Evolutionary conservation across 345 rosid genomes (phyloP), one percentile per base, ranked within the genome.

Genomic region (Moringa oleifera): DNA sequence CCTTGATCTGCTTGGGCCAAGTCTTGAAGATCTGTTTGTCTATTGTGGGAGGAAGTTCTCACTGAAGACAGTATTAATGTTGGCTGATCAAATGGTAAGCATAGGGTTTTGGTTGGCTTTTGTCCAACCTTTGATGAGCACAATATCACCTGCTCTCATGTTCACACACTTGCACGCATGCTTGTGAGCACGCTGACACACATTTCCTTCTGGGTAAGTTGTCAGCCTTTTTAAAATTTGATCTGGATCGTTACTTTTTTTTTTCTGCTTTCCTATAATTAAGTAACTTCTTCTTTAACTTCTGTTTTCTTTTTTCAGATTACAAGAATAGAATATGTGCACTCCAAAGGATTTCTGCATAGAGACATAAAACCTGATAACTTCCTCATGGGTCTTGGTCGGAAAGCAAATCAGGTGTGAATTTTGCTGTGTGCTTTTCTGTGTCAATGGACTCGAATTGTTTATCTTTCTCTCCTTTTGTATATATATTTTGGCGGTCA

Each of bases 11-110:
- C 77, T 93, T 0, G 98, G 98, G 18, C 98, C 98, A 8, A 93
- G 98, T 71, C 87, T 93, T 11, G 97, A 93, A 63, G 98, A 93
- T 78, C 54, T 93, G 12, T 90, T 93, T 55, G 90, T 86, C 49
- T 93, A 93, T 28, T 90, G 97, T 67, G 92, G 95, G 65, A 79
- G 97, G 68, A 93, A 86, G 62, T 90, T 93, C 72, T 86, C 95
- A 0, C 73, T 89, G 51, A 93, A 93, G 81, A 90, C 95, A 0
- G 98, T 90, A 25, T 63, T 93, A 64, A 74, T 93, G 80, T 71
- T 93, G 77, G 97, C 97, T 75, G 97, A 88, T 62, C 97, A 93
- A 75, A 90, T 90, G 98, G 98, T 93, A 67, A 65, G 64, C 45
- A 23, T 41, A 57, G 41, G 22, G 17, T 51, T 16, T 5, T 41